Conservation (phyloP, 1,284 basidiomycete species). For the Cutaneotrichosporon sp. region DNA sequence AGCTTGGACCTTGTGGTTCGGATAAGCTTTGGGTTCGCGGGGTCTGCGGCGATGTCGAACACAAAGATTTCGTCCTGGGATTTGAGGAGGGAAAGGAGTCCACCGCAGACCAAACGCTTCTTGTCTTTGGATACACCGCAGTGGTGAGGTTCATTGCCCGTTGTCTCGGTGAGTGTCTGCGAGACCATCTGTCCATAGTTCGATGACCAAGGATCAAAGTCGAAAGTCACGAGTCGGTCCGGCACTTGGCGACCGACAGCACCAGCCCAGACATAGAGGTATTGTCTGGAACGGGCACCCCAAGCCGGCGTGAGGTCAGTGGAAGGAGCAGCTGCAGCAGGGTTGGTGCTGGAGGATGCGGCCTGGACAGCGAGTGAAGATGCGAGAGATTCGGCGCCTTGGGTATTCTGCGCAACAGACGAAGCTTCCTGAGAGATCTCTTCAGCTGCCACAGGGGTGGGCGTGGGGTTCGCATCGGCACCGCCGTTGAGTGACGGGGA, state of each 20-base stretch:
- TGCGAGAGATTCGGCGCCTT: neutral
- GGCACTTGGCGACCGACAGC: conserved; percentile 7
- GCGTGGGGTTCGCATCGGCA: no score
- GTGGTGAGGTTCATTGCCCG: conserved; percentile 18
- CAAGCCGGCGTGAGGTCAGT: conserved; percentile 1
- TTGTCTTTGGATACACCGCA: conserved; percentile 9
- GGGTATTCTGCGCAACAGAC: neutral
- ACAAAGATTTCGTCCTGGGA: conserved; percentile 12
- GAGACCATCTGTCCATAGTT: conserved; percentile 12
- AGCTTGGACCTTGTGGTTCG: neutral
- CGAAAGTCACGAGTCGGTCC: conserved; percentile 17
- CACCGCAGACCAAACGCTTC: conserved; percentile 11
- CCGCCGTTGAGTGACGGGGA: no score
- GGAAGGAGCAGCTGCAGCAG: neutral
- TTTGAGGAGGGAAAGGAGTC: conserved; percentile 15
- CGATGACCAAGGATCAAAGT: conserved; percentile 11
- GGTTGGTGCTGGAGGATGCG: neutral
- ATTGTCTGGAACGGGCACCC: conserved; percentile 8
- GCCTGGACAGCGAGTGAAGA: neutral
- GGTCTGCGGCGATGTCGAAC: conserved; percentile 12
- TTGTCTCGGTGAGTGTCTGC: conserved; percentile 5
- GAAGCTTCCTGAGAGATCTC: no score
- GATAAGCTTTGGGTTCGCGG: conserved; percentile 5
- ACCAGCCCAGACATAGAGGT: conserved; percentile 17
- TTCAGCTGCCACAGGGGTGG: no score